A percentile compares a stretch with the other conserved stretches of the same genome.
Evolutionary conservation across 2,329 filamentous ascomycete genomes (phyloP).

Genomic region (Lecanosticta acicola): DNA sequence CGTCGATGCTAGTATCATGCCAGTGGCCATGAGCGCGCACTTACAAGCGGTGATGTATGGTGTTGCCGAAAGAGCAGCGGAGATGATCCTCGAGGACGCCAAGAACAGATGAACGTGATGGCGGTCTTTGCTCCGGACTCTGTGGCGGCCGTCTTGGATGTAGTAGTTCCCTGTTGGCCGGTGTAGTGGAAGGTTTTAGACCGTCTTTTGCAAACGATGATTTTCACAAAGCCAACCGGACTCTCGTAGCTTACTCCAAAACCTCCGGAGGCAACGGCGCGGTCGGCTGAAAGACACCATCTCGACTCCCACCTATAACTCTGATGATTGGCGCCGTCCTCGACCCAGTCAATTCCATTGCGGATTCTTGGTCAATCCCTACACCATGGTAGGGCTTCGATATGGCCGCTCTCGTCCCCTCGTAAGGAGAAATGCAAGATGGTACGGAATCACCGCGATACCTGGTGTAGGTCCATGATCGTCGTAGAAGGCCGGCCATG

Average conservation of each 20-base stretch:
- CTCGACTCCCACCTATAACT: neutral
- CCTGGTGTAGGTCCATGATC: neutral
- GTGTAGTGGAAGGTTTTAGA: neutral
- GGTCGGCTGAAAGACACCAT: neutral
- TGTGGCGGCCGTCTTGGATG: neutral
- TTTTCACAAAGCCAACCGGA: neutral
- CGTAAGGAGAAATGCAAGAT: neutral
- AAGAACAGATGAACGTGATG: neutral
- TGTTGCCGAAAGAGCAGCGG: slow-evolving; percentile 27
- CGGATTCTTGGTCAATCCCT: neutral
- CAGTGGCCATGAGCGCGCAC: slow-evolving; percentile 27
- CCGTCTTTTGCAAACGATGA: neutral
- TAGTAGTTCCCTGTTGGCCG: neutral
- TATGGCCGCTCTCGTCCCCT: neutral
- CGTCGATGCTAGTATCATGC: slow-evolving; percentile 27
- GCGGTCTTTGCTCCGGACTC: no score
- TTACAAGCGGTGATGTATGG: slow-evolving; percentile 28
- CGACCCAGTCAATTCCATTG: neutral
- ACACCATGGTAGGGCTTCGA: neutral
- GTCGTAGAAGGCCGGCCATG: slow-evolving; percentile 6
- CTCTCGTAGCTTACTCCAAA: neutral
- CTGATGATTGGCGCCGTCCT: neutral
- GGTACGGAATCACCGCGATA: neutral
- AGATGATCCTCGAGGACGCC: slow-evolving; percentile 17
- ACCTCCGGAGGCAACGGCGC: neutral